Base-by-base conservation (phyloP, 139 green algal species). In the Spirogloea muscicola region DNA sequence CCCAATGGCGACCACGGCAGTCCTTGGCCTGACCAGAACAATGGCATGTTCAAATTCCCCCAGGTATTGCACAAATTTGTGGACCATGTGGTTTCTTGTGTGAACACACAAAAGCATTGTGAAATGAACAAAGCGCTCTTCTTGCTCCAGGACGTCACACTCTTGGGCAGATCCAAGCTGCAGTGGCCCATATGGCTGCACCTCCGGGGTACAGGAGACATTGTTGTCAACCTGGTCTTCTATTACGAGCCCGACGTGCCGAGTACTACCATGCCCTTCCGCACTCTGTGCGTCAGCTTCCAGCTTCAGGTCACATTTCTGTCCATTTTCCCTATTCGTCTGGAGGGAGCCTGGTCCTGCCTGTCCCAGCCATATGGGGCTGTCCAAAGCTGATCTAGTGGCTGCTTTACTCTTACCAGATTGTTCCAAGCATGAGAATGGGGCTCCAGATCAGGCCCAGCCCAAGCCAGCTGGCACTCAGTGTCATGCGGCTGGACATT, bases 181-280 rank as follows among this genome's bases (percentile, higher is more conserved):
- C 43, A 77, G 60, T 79, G 71, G 71, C 71, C 71, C 25, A 31
- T 79, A 9, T 79, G 71, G 71, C 43, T 79, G 60, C 71, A 79
- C 38, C 33, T 63, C 29, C 27, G 9, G 10, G 61, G 69, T 18
- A 25, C 33, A 1, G 67, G 29, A 10, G 68, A 25, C 36, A 25
- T 77, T 34, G 9, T 36, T 18, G 33, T 79, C 0, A n/a, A 79
- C 71, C 63, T 78, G 16, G n/a, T 80, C 1, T 2, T 79, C 63
- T 80, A 57, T 31, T 79, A 79, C 52, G 71, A 79, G 44, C 71
- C n/a, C n/a, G n/a, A n/a, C n/a, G n/a, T n/a, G n/a, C n/a, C n/a
- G n/a, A n/a, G n/a, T n/a, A n/a, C n/a, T n/a, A n/a, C 33, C 58
- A 66, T 66, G 58, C 40, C 29, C 31, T 66, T 44, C 31, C 58